phyloP scores from a whole-genome alignment of 179 eudicot genomes.

The Corrigiola litoralis region DNA sequence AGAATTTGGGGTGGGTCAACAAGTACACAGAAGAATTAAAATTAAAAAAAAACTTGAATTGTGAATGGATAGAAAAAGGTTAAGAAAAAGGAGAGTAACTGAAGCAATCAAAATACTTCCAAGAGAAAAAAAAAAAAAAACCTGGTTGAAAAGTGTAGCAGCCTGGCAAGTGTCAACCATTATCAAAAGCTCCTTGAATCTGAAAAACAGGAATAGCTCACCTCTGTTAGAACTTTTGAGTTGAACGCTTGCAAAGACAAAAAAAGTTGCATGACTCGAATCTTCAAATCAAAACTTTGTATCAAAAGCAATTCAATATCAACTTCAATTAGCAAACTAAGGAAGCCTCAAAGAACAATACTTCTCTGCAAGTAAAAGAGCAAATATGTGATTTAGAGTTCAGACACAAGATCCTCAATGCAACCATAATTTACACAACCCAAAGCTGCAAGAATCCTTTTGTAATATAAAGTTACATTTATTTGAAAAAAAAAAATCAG shows the following conservation, averaged over 20 bases:
- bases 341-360: too few relatives aligned
- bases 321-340: not conserved
- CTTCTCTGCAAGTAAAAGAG: not conserved
- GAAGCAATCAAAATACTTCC: too few relatives aligned
- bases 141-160: constrained; percentile 94
- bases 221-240: not conserved
- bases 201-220: constrained; percentile 29
- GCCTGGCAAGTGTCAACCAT: constrained; percentile 99
- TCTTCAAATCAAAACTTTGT: not conserved
- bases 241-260: not conserved
- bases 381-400: not conserved
- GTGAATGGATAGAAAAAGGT: too few relatives aligned
- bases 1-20: too few relatives aligned
- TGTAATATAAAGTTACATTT: not conserved
- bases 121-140: too few relatives aligned
- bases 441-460: not conserved
- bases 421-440: too few relatives aligned
- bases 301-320: not conserved
- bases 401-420: too few relatives aligned
- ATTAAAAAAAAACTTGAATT: too few relatives aligned
- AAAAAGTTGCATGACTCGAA: not conserved
- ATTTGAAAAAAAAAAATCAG: too few relatives aligned
- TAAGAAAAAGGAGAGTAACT: too few relatives aligned
- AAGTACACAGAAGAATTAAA: too few relatives aligned
- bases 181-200: constrained; percentile 95